Conservation (phyloP, 257 asterid species). For the Nicotiana sylvestris region DNA sequence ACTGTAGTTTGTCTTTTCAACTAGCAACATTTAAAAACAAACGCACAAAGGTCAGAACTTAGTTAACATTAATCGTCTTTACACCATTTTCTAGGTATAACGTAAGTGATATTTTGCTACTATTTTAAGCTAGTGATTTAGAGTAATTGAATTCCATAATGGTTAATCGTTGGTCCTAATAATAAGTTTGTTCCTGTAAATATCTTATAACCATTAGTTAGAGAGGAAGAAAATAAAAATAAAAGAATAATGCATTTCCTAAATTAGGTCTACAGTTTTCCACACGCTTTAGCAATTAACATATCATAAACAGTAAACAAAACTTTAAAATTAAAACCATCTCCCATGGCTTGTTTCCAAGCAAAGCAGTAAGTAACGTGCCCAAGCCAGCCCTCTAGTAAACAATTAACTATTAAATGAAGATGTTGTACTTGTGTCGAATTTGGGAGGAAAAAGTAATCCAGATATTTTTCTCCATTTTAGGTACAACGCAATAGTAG, state of each 20-base stretch:
- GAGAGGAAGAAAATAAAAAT: background rate
- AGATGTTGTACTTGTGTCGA: conserved; percentile 4
- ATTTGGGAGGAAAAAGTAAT: background rate
- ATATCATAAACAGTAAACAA: background rate
- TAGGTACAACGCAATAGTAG: background rate
- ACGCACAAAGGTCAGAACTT: background rate
- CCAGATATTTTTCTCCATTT: background rate
- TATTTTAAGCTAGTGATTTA: background rate
- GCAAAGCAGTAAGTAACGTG: background rate
- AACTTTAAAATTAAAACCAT: background rate
- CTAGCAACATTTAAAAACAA: background rate
- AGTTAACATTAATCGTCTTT: background rate
- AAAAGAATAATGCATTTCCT: background rate
- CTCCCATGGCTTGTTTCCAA: background rate
- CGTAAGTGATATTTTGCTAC: background rate
- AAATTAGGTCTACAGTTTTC: background rate
- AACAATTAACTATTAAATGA: background rate
- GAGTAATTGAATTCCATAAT: background rate
- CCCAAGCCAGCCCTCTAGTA: background rate
- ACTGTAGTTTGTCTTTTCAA: background rate
- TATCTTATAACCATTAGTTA: background rate
- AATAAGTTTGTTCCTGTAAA: background rate
- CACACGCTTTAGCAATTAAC: background rate
- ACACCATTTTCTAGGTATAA: background rate
- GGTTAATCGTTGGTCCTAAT: background rate